Evolutionary conservation across 768 basidiomycete species (phyloP), one percentile per base, ranked within the genome.

Genomic region (Suillus paluster): DNA sequence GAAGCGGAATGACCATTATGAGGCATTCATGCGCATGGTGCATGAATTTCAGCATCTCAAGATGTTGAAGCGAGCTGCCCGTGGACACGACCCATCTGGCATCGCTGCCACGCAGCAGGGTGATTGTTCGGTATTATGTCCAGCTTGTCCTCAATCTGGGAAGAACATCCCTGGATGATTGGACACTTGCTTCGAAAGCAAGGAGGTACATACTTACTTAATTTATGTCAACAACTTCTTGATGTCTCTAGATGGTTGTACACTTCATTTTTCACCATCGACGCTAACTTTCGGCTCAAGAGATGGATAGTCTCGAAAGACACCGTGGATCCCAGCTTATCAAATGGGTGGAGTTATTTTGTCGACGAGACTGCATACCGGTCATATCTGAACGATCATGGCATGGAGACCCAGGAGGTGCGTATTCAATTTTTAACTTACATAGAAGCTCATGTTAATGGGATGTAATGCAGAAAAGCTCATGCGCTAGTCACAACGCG

Each of bases 201-300:
- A 36, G 11, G 12, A 25, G 17, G 54, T 55, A 39, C 4, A 8
- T 17, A n/a, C 54, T 15, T 55, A 10, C 17, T 34, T 55, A 4
- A 34, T n/a, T 10, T 1, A 52, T 42, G 5, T 42, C 11, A 7
- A 25, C 7, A 34, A n/a, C 5, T 27, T 55, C 25, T 55, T 27
- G 36, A 19, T 14, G 6, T 30, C 21, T 55, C 33, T n/a, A 63
- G 66, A 34, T 67, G 52, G 63, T 33, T 56, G 19, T 73, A 71
- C 54, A 59, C 61, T 1, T 21, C 69, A 21, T 68, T 70, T 45
- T 2, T 73, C 12, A 67, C 69, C 3, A 62, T 68, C 9, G 73
- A 75, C 36, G 72, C 71, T 4, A 70, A 69, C 63, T 75, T 75
- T 49, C 62, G 69, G 5, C 53, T 72, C 25, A 71, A 72, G 59